Evolutionary conservation across 192 early-diverging fungal genomes (phyloP).

Genomic region (Coemansia sp.): DNA sequence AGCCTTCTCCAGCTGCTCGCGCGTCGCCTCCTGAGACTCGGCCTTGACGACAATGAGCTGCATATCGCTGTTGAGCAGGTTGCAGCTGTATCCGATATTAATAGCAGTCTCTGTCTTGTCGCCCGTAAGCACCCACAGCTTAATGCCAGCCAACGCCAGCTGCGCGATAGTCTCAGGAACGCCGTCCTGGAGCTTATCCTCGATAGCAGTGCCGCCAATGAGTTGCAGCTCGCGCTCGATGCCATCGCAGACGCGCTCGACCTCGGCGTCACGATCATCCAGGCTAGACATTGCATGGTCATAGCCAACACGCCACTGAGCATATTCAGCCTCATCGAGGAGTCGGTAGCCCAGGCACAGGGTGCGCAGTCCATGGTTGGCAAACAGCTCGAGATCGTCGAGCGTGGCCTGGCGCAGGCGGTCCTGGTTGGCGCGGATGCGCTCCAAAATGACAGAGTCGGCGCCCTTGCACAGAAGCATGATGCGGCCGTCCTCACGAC

Average conservation of each 20-base stretch:
- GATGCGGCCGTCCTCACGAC: constrained; percentile 71
- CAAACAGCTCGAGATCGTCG: constrained; percentile 84
- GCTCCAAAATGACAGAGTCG: constrained; percentile 89
- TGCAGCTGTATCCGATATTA: constrained; percentile 96
- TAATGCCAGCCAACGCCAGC: constrained; percentile 84
- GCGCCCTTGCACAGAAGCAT: constrained; percentile 93
- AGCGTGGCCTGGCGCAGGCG: constrained; percentile 68
- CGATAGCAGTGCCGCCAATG: constrained; percentile 96
- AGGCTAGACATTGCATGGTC: constrained; percentile 74
- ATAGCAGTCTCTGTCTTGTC: constrained; percentile 99
- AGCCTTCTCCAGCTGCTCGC: constrained; percentile 70
- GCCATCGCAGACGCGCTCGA: constrained; percentile 75
- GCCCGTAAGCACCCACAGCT: constrained; percentile 96
- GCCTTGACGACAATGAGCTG: constrained; percentile 76
- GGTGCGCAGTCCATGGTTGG: constrained; percentile 78
- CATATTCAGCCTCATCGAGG: constrained; percentile 73
- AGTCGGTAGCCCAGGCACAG: constrained; percentile 81
- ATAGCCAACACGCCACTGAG: constrained; percentile 70
- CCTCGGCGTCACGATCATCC: constrained; percentile 77
- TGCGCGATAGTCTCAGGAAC: constrained; percentile 92
- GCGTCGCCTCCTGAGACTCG: constrained; percentile 59
- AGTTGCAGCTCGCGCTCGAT: constrained; percentile 82
- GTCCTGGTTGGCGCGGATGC: constrained; percentile 74
- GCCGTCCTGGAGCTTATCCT: constrained; percentile 97
- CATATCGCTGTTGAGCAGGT: constrained; percentile 84